Evolutionary conservation across 805 yeast species (phyloP).

Genomic region (Hermanozyma aechmeae): DNA sequence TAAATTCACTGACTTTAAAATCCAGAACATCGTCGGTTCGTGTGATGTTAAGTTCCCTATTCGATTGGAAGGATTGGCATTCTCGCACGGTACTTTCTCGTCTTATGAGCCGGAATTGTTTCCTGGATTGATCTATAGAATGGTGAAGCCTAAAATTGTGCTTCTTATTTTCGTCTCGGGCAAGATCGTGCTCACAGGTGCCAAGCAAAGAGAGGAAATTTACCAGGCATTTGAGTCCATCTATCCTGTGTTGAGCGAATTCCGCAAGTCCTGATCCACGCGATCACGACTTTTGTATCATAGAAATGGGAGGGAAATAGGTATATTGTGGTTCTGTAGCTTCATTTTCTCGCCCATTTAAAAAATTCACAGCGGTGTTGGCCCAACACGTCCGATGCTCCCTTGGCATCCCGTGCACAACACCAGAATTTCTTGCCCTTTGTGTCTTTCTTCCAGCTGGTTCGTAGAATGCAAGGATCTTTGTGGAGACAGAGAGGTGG

Average conservation of each 20-base stretch:
- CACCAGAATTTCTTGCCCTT: conserved; percentile 26
- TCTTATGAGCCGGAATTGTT: conserved; percentile 97
- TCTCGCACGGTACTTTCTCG: conserved; percentile 97
- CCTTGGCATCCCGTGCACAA: conserved; percentile 11
- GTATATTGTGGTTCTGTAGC: no score
- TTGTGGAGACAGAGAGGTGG: conserved; percentile 22
- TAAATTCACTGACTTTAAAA: conserved; percentile 94
- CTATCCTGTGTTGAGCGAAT: conserved; percentile 96
- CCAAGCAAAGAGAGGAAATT: conserved; percentile 96
- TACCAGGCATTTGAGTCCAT: conserved; percentile 98
- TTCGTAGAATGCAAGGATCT: conserved; percentile 16
- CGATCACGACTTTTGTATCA: no score
- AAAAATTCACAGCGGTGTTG: conserved; percentile 10
- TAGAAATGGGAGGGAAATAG: no score
- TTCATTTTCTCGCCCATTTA: conserved; percentile 10
- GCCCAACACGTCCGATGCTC: conserved; percentile 7
- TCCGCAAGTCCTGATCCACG: conserved; percentile 76
- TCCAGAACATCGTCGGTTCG: conserved; percentile 96
- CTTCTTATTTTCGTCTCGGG: conserved; percentile 93
- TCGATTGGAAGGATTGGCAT: conserved; percentile 93
- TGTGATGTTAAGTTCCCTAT: conserved; percentile 99
- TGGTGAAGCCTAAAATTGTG: conserved; percentile 98
- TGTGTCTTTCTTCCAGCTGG: conserved; percentile 16
- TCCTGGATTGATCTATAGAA: conserved; percentile 97
- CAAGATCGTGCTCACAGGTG: conserved; percentile 96